Percentiles rank a stretch among this genome's conserved stretches.
Evolutionary conservation across 73 alveolate genomes (phyloP).

Genomic region (Diophrys appendiculata): DNA sequence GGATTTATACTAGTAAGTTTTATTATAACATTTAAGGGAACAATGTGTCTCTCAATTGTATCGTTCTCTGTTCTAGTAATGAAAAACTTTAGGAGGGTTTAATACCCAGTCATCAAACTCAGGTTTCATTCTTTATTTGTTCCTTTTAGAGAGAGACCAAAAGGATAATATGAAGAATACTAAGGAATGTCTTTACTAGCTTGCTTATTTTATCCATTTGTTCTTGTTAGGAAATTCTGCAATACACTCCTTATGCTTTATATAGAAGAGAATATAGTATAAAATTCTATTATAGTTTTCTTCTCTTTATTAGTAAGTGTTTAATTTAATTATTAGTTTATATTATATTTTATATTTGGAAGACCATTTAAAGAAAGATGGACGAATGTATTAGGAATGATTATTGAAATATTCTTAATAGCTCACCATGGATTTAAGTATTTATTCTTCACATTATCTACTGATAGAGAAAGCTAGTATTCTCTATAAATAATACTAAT

Average conservation of each 20-base stretch:
- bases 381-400: not conserved
- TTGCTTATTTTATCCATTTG: not conserved
- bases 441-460: too few species aligned
- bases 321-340: too few species aligned
- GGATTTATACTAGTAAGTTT: not conserved
- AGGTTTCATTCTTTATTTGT: not conserved
- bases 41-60: not conserved
- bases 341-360: not conserved
- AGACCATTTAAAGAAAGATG: not conserved
- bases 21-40: too few species aligned
- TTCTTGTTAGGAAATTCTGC: not conserved
- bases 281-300: not conserved
- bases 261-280: not conserved
- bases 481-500: too few species aligned
- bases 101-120: not conserved
- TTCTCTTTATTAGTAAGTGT: not conserved
- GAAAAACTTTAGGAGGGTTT: not conserved
- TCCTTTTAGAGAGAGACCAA: not conserved
- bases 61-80: not conserved
- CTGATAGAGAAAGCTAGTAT: not conserved
- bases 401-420: not conserved
- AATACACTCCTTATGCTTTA: not conserved
- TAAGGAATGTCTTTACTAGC: not conserved
- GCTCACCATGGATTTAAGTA: not conserved
- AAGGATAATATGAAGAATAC: too few species aligned